Evolutionary conservation across 1,284 basidiomycete species (phyloP), one percentile per base, ranked within the genome.

Genomic region (Ustilago trichophora): DNA sequence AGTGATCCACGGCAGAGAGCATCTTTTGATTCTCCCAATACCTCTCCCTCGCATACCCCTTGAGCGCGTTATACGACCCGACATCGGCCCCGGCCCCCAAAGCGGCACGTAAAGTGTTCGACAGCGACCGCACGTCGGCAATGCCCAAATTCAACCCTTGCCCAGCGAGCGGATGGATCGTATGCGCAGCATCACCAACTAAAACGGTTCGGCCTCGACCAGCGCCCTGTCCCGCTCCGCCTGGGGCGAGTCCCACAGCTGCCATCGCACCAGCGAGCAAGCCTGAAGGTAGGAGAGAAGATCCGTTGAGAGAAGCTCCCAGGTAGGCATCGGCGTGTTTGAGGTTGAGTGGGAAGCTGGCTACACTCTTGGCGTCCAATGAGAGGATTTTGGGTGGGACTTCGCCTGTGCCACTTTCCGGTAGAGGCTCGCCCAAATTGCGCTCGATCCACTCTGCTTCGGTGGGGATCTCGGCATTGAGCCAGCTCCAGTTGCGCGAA

Each of bases 111-210:
- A 80, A 37, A 9, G 73, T 60, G 10, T 34, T 13, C 10, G 49
- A 44, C 8, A 80, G 63, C 10, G 70, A 65, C 8, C 76, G 66
- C 1, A 73, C 92, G 78, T 99, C 95, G 2, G 86, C 90, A 15
- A 99, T 84, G 16, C 95, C 96, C 74, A 95, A 85, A 81, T 99
- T 98, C 35, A 98, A 84, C 0, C 95, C 96, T 80, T 98, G 96
- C 1, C 96, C 96, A 0, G 94, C 95, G n/a, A 98, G 87, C 0
- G 96, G 96, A 78, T 98, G 96, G 5, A 93, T 86, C 0, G 92
- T 92, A 78, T 98, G 96, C 13, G 94, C 95, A 1, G 96, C 94
- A 82, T 98, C 96, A 5, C 96, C 96, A 1, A 98, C 88, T 3
- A 98, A 87, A 1, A 89, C 93, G 0, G 91, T 94, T 3, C 95